phyloP scores from a whole-genome alignment of 129 eudicot species.

The Logfia minima region DNA sequence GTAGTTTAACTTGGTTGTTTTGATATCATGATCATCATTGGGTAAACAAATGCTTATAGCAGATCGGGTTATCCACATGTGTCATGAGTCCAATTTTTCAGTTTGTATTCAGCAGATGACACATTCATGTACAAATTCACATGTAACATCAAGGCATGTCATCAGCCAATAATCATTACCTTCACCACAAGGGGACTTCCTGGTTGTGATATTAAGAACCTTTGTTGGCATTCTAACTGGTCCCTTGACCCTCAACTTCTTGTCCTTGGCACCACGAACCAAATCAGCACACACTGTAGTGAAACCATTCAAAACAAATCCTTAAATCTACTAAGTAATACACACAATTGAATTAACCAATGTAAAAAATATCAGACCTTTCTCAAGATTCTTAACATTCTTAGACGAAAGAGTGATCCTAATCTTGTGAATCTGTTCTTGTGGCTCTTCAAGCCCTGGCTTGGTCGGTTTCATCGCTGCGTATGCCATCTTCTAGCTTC shows the following conservation, averaged over 20 bases:
- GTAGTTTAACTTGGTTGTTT: background rate
- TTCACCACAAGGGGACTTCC: conserved; percentile 97
- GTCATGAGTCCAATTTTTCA: background rate
- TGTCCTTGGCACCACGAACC: conserved; percentile 95
- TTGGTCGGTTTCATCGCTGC: conserved; percentile 88
- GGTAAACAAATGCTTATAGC: background rate
- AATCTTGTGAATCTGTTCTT: conserved; percentile 81
- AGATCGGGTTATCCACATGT: background rate
- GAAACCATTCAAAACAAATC: background rate
- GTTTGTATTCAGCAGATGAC: background rate
- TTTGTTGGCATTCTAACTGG: conserved; percentile 96
- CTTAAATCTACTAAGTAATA: background rate
- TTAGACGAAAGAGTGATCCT: conserved; percentile 94
- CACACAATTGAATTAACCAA: background rate
- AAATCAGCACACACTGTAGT: conserved; percentile 78
- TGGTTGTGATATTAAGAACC: conserved; percentile 85
- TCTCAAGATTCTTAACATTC: conserved; percentile 87
- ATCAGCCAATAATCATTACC: conserved; percentile 40
- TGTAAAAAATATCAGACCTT: conserved; percentile 26
- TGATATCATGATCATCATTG: background rate
- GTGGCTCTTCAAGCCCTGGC: conserved; percentile 80
- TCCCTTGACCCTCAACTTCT: conserved; percentile 82
- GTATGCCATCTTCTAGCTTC: conserved; percentile 58
- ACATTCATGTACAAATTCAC: background rate
- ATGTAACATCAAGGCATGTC: too few relatives aligned